Evolutionary conservation across 768 basidiomycete genomes (phyloP), one percentile per base, ranked within the genome.

Genomic region (Auricularia auricula-judae): DNA sequence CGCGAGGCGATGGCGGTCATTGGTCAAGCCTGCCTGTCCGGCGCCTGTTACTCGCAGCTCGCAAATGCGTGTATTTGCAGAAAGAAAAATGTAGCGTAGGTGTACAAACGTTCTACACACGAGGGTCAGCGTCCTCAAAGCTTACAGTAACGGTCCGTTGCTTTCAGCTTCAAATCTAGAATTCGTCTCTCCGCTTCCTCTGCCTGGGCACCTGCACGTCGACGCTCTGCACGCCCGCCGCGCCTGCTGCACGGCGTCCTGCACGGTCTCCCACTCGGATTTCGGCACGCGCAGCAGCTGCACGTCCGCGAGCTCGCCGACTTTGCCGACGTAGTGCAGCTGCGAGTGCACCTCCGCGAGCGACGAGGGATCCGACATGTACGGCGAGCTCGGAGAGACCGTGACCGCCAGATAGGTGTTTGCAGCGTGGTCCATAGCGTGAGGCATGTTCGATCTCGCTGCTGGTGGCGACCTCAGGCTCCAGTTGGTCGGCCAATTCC

Each of bases 391-490:
- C 1, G 76, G 68, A 14, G 74, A 70, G 42, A 80, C 68, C 0
- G 80, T 79, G 23, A 82, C 75, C 2, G 80, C 74, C 54, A 82
- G 73, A 66, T 80, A 80, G 1, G 74, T 73, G 69, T 81, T 79
- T 16, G 74, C 67, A 8, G 71, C 69, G 69, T 79, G 70, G 67
- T 81, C 72, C 29, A 78, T 70, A 14, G 71, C 66, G 61, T 51
- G 18, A 16, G 8, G 21, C 8, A 14, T 42, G 7, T 8, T 42
- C 39, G 39, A 42, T 7, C 7, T 42, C 39, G 39, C 12, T 42
- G 39, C 29, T 29, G 29, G 29, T 29, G 29, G 29, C 29, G 29
- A 29, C 29, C 29, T 29, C n/a, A n/a, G n/a, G n/a, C n/a, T n/a
- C n/a, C n/a, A n/a, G n/a, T 29, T 29, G 29, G 29, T 29, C 29